Percentiles rank a stretch among this genome's conserved stretches.
Conservation (phyloP, 306 rosid genomes). For the Pachyrhizus erosus region DNA sequence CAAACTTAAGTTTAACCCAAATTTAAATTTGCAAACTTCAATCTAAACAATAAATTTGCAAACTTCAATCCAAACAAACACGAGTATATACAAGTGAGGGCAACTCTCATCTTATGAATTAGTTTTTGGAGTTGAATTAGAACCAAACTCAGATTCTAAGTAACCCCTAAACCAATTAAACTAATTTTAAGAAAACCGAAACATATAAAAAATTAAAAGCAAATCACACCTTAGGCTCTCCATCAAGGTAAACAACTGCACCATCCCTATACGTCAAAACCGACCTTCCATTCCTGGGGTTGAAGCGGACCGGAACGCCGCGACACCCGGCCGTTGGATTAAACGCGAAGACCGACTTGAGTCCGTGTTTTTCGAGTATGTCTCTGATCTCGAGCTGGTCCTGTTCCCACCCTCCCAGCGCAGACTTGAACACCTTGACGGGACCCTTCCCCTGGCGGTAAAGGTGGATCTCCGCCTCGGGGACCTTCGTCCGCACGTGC, state of each 20-base stretch:
- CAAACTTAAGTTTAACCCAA: too few species aligned
- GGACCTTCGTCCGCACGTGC: slow-evolving; percentile 40
- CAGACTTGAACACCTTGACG: slow-evolving; percentile 62
- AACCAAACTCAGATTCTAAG: too few species aligned
- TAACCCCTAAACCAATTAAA: neutral
- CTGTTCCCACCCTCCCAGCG: slow-evolving; percentile 90
- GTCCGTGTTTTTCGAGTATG: slow-evolving; percentile 71
- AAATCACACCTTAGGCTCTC: slow-evolving; percentile 76
- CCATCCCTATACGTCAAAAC: slow-evolving; percentile 70
- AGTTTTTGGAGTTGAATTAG: too few species aligned
- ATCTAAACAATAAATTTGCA: too few species aligned
- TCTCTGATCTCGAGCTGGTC: slow-evolving; percentile 82
- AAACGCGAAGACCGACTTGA: slow-evolving; percentile 77
- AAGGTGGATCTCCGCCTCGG: slow-evolving; percentile 53
- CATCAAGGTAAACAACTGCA: slow-evolving; percentile 67
- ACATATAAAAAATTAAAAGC: too few species aligned
- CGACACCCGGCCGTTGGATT: slow-evolving; percentile 58
- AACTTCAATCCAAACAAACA: too few species aligned
- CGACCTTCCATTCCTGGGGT: slow-evolving; percentile 80
- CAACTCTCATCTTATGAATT: too few species aligned
- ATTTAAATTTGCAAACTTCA: too few species aligned
- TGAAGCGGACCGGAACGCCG: slow-evolving; percentile 76
- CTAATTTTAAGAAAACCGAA: neutral
- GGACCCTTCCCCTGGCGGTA: slow-evolving; percentile 85
- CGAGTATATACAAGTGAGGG: too few species aligned